Base-by-base conservation (phyloP, 2,329 filamentous ascomycete genomes). In the Dissoconium aciculare region DNA sequence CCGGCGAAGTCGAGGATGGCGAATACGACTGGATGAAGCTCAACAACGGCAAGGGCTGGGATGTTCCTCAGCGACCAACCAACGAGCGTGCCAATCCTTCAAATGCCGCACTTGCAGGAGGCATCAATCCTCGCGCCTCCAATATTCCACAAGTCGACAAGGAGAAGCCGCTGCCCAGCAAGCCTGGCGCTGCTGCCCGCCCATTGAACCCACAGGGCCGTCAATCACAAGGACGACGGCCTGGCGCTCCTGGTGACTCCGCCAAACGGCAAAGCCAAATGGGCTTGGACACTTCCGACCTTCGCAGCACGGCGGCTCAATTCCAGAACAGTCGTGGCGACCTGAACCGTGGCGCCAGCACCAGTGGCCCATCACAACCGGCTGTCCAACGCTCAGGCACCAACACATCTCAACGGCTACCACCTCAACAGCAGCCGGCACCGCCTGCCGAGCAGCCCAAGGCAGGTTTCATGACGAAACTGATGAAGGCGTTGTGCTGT, bases 11-110 rank as follows among this genome's bases (percentile, higher is more conserved):
- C 5, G 89, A 95, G 55, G 89, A 98, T 58, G 89, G 89, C 51
- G 87, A 95, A 57, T 98, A 95, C 58, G 89, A 98, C 63, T 98
- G 89, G 89, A 93, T 95, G 83, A 94, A 93, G 69, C 68, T 93
- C 47, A 89, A 83, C 64, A 82, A 84, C 60, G 77, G 77, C 46
- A 89, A 92, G 61, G 84, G 84, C 40, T 92, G 82, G 82, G 83
- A 92, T 60, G 73, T 76, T 57, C 78, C 78, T 53, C 63, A 67
- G 37, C 73, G 78, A 50, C 65, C 71, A 28, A 56, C 66, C 82
- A 71, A 77, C 54, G 69, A 79, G 47, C 48, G 45, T 13, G 81
- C 78, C 42, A 83, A 85, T 54, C 73, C 81, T 27, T 91, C 85
- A 40, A 76, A 80, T 49, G 77, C 82, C 60, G 84, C 92, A 51